Evolutionary conservation across 1,139 yeast genomes (phyloP).

Genomic region (Hansenula sp.): DNA sequence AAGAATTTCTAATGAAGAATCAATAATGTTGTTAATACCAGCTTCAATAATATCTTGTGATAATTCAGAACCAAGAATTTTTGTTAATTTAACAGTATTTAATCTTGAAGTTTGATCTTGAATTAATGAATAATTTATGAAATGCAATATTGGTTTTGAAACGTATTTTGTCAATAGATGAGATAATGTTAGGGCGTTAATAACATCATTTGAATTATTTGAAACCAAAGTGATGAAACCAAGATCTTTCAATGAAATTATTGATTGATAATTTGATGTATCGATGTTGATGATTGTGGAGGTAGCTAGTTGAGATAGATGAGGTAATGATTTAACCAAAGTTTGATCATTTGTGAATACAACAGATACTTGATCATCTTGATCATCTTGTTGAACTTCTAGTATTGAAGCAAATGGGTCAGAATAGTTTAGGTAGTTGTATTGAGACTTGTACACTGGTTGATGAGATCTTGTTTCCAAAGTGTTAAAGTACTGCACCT

Average conservation of each 20-base stretch:
- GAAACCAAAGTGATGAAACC: conserved; percentile 64
- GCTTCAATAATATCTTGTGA: conserved; percentile 3
- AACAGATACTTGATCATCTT: conserved; percentile 13
- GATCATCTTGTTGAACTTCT: conserved; percentile 17
- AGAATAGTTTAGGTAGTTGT: conserved; percentile 38
- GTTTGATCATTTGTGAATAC: conserved; percentile 48
- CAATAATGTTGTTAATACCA: no score
- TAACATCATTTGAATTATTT: conserved; percentile 48
- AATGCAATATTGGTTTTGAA: conserved; percentile 63
- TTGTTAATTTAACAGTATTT: not conserved
- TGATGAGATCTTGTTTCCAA: conserved; percentile 7
- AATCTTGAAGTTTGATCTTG: conserved; percentile 9
- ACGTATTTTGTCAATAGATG: conserved; percentile 49
- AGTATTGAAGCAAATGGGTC: conserved; percentile 51
- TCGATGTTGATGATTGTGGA: conserved; percentile 57
- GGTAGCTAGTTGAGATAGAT: conserved; percentile 43
- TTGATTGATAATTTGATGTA: conserved; percentile 59
- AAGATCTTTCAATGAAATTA: conserved; percentile 69
- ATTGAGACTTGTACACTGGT: conserved; percentile 4
- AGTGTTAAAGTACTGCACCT: conserved; percentile 2
- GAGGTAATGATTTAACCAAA: conserved; percentile 56
- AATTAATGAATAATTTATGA: conserved; percentile 38
- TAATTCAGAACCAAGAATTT: not conserved
- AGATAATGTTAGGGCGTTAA: conserved; percentile 50
- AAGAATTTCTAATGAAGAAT: not conserved